These are phyloP conservation scores for Croton setiger DNA, from an alignment of 441 rosid genomes.

Conservation along the genomic window DNA sequence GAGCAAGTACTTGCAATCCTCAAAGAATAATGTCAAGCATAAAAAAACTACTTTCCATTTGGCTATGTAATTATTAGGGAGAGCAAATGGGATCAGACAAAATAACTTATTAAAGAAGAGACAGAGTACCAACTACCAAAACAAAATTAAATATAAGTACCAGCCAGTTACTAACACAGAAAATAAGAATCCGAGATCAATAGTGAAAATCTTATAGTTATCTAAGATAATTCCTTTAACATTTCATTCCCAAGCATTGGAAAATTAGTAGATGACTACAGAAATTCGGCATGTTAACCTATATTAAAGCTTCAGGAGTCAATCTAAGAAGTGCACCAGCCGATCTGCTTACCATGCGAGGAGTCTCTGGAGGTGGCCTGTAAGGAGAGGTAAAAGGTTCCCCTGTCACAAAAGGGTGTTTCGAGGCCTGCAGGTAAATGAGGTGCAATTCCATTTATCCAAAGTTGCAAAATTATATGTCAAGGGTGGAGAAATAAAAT, in stretches of 20 bases:
- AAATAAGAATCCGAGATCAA: constrained; percentile 1
- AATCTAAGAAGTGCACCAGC: constrained; percentile 11
- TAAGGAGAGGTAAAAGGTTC: constrained; percentile 97
- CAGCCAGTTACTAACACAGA: neutral
- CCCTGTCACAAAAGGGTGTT: constrained; percentile 97
- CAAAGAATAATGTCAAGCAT: no score
- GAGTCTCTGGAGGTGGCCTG: constrained; percentile 79
- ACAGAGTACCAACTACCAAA: neutral
- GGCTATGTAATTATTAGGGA: neutral
- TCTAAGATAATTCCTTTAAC: neutral
- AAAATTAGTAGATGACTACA: constrained; percentile 12
- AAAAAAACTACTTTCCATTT: neutral
- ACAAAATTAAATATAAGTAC: neutral
- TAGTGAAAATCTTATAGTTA: neutral
- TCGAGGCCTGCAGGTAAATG: constrained; percentile 76
- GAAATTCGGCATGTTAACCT: neutral
- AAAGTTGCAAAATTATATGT: constrained; percentile 5
- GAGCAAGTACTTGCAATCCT: neutral
- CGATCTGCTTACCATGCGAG: constrained; percentile 67
- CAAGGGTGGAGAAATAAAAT: constrained; percentile 14
- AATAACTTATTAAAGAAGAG: neutral
- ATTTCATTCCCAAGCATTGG: constrained; percentile 8
- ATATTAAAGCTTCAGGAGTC: constrained; percentile 1
- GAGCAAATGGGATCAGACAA: neutral
- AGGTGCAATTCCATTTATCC: constrained; percentile 20